Evolutionary conservation across 192 early-diverging fungal genomes (phyloP).

Genomic region (Coemansia sp.): DNA sequence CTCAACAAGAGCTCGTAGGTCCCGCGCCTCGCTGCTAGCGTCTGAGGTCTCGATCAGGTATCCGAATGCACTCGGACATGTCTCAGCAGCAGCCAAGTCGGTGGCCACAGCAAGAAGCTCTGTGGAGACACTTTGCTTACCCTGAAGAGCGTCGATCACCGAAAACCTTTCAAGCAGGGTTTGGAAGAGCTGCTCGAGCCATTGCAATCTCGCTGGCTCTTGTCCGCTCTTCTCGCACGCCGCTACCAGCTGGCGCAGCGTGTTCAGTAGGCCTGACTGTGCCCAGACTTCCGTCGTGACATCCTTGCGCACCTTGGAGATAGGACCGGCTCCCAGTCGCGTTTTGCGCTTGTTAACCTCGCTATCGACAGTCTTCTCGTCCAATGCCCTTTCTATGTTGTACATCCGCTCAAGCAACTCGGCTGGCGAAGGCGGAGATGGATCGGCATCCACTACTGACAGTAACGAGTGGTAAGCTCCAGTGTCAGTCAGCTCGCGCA

Average conservation of each 20-base stretch:
- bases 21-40: not conserved
- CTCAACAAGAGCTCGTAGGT: constrained; percentile 9
- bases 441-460: constrained; percentile 10
- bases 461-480: constrained; percentile 21
- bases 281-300: constrained; percentile 69
- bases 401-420: constrained; percentile 52
- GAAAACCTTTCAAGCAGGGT: constrained; percentile 26
- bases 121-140: constrained; percentile 8
- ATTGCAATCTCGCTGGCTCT: constrained; percentile 8
- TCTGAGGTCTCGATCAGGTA: constrained; percentile 30
- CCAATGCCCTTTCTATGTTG: constrained; percentile 44
- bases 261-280: constrained; percentile 56
- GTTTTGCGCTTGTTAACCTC: constrained; percentile 68
- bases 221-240: constrained; percentile 9
- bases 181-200: constrained; percentile 33
- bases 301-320: constrained; percentile 57
- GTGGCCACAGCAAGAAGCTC: constrained; percentile 28
- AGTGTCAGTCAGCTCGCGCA: constrained; percentile 19
- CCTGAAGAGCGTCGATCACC: constrained; percentile 5
- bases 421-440: constrained; percentile 14
- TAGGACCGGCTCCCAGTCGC: constrained; percentile 67
- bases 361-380: constrained; percentile 55
- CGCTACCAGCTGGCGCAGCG: constrained; percentile 26
- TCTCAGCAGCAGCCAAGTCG: constrained; percentile 21
- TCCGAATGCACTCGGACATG: constrained; percentile 39